Conservation (phyloP, 2,329 filamentous ascomycete species). For the Pseudocercospora ulei region DNA sequence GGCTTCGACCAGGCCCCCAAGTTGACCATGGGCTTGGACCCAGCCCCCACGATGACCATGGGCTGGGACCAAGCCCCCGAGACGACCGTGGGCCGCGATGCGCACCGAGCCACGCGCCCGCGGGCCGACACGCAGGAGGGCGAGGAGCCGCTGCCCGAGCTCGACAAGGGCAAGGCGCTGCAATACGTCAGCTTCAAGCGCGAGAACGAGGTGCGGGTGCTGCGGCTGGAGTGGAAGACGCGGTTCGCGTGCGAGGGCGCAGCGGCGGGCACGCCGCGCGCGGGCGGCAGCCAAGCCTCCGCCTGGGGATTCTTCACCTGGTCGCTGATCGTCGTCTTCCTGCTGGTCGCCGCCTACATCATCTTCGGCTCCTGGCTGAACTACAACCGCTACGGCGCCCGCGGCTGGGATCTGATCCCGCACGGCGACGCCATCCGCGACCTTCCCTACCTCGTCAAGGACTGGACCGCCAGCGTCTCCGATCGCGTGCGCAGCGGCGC, state of each 20-base stretch:
- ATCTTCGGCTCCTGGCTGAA: constrained; percentile 99
- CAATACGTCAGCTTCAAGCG: constrained; percentile 64
- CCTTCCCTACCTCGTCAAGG: constrained; percentile 81
- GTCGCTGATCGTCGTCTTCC: constrained; percentile 83
- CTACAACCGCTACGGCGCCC: constrained; percentile 90
- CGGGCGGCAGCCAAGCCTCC: constrained; percentile 41
- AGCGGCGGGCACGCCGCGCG: constrained; percentile 39
- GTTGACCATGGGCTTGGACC: constrained; percentile 40
- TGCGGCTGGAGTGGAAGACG: constrained; percentile 76
- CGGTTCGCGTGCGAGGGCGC: constrained; percentile 69
- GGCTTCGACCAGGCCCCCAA: constrained; percentile 54
- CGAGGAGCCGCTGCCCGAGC: constrained; percentile 28
- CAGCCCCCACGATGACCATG: too few relatives aligned
- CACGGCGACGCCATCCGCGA: constrained; percentile 89
- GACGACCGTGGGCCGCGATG: constrained; percentile 40
- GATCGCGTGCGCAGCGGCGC: constrained; percentile 72
- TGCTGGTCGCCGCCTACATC: constrained; percentile 76
- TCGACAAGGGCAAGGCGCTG: constrained; percentile 55
- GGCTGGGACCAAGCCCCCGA: constrained; percentile 54
- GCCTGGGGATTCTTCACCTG: constrained; percentile 97
- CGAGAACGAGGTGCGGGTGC: constrained; percentile 50
- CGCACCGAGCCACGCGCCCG: constrained; percentile 46
- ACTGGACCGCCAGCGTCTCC: constrained; percentile 69
- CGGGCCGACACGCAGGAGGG: constrained; percentile 33
- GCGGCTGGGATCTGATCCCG: constrained; percentile 88